Evolutionary conservation across 768 basidiomycete genomes (phyloP).

Genomic region (Coprinopsis sp.): DNA sequence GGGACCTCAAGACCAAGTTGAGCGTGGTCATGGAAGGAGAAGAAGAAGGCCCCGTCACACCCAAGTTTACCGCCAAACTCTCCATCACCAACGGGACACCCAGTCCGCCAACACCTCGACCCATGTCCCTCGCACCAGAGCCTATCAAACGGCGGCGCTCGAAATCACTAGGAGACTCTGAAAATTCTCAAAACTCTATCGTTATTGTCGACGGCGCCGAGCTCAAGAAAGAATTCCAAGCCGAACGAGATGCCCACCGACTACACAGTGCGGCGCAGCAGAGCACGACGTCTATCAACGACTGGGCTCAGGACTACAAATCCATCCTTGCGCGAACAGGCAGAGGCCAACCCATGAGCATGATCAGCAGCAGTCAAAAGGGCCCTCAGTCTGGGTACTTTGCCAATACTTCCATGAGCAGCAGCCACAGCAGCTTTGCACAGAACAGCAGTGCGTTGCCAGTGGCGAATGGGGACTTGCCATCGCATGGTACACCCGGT

Average conservation of each 20-base stretch:
- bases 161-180: too few relatives aligned
- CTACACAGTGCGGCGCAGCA: background rate
- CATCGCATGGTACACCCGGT: slow-evolving; percentile 14
- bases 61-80: slow-evolving; percentile 7
- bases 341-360: too few relatives aligned
- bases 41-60: slow-evolving; percentile 18
- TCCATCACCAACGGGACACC: background rate
- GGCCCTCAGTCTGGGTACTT: too few relatives aligned
- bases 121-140: too few relatives aligned
- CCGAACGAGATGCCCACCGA: background rate
- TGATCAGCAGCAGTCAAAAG: too few relatives aligned
- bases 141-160: too few relatives aligned
- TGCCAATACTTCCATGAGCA: too few relatives aligned
- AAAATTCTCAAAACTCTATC: too few relatives aligned
- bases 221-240: too few relatives aligned
- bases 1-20: slow-evolving; percentile 9
- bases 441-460: slow-evolving; percentile 9
- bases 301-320: slow-evolving; percentile 11
- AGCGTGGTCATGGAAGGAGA: slow-evolving; percentile 24
- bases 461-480: slow-evolving; percentile 12
- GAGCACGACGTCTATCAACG: slow-evolving; percentile 4
- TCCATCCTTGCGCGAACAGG: slow-evolving; percentile 4
- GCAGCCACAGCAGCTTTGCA: slow-evolving; percentile 8
- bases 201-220: too few relatives aligned
- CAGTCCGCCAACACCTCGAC: too few relatives aligned